A percentile compares a stretch with the other conserved stretches of the same genome.
These are phyloP conservation scores for Metschnikowia dekortorum DNA, from an alignment of 805 yeast species.

Conservation along the genomic window DNA sequence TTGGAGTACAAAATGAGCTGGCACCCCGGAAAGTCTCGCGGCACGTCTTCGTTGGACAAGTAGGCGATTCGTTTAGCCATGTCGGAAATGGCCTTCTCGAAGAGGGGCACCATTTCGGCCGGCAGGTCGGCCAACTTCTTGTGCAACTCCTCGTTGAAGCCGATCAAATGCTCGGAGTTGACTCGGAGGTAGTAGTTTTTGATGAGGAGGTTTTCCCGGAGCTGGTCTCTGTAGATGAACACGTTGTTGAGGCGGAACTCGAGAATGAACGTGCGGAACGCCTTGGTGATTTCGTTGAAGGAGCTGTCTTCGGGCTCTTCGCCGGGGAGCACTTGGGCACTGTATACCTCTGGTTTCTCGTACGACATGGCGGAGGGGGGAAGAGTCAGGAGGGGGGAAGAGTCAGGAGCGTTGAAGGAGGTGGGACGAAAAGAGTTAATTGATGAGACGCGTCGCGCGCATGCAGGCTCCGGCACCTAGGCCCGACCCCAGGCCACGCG, in stretches of 20 bases:
- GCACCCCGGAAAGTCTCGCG: conserved; percentile 65
- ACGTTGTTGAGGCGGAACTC: conserved; percentile 81
- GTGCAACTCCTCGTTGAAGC: conserved; percentile 84
- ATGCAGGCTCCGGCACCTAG: not conserved
- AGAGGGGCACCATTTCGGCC: conserved; percentile 76
- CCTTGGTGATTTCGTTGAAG: conserved; percentile 64
- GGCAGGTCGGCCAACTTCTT: conserved; percentile 85
- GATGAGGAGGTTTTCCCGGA: conserved; percentile 79
- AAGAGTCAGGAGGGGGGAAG: not conserved
- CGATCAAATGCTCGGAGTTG: conserved; percentile 77
- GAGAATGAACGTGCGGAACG: conserved; percentile 75
- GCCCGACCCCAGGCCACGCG: too few relatives aligned
- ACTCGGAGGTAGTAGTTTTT: conserved; percentile 70
- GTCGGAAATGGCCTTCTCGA: conserved; percentile 78
- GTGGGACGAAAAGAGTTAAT: conserved; percentile 1
- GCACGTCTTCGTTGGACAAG: conserved; percentile 48
- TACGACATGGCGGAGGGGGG: conserved; percentile 49
- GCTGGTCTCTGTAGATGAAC: conserved; percentile 85
- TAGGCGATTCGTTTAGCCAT: conserved; percentile 73
- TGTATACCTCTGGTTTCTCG: conserved; percentile 66
- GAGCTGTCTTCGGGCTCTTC: conserved; percentile 63
- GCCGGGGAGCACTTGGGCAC: conserved; percentile 85
- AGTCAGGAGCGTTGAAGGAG: too few relatives aligned
- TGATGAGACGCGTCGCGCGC: conserved; percentile 11
- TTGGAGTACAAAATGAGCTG: conserved; percentile 75